Evolutionary conservation across 805 yeast genomes (phyloP).

Genomic region (Schwanniomyces pseudopolymorphus): DNA sequence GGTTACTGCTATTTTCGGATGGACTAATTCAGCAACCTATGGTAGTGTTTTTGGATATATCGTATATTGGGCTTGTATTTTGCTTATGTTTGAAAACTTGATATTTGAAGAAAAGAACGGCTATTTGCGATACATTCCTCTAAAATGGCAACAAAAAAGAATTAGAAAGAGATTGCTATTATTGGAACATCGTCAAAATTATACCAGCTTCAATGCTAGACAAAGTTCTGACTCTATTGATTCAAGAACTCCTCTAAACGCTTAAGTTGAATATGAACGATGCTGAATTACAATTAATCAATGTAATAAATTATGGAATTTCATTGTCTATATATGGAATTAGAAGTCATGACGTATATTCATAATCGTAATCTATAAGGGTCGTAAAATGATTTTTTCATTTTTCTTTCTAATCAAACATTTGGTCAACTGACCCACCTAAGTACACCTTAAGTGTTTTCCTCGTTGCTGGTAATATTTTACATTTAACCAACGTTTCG

Average conservation of each 20-base stretch:
- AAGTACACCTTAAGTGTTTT: constrained; percentile 65
- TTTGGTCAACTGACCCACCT: constrained; percentile 63
- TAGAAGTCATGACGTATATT: neutral
- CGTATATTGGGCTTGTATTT: constrained; percentile 37
- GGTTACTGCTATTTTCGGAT: constrained; percentile 43
- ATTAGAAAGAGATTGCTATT: constrained; percentile 22
- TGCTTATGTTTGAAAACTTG: constrained; percentile 27
- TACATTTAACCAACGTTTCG: constrained; percentile 59
- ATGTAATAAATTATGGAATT: no score
- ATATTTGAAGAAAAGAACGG: constrained; percentile 40
- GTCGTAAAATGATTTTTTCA: neutral
- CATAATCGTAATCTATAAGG: neutral
- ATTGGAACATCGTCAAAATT: neutral
- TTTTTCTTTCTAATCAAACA: constrained; percentile 27
- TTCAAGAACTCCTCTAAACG: constrained; percentile 24
- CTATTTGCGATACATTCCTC: constrained; percentile 35
- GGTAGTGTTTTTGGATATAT: constrained; percentile 40
- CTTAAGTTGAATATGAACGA: neutral
- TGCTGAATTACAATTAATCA: no score
- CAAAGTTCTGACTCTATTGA: constrained; percentile 26
- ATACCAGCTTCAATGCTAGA: constrained; percentile 5
- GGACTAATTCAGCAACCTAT: constrained; percentile 48
- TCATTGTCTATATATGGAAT: neutral
- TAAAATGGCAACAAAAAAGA: constrained; percentile 38
- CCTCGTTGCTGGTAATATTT: constrained; percentile 72